These are phyloP conservation scores for Paramarasmius palmivorus DNA, from an alignment of 1,284 basidiomycete genomes.

Conservation along the genomic window DNA sequence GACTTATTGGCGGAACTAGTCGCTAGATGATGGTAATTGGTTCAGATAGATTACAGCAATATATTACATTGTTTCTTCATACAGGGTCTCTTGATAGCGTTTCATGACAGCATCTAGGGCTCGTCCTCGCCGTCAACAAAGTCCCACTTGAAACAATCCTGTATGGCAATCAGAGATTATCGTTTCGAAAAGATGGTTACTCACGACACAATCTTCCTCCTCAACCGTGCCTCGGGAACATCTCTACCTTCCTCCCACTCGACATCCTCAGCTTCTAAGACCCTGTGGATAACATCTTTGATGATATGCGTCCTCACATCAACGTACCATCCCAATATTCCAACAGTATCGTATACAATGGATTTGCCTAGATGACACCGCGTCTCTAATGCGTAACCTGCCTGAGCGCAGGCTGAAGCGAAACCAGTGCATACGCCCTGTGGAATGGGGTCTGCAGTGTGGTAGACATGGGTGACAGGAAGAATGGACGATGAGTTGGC, in stretches of 20 bases:
- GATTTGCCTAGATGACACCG: conserved; percentile 70
- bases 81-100: neutral
- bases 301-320: conserved; percentile 87
- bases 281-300: conserved; percentile 70
- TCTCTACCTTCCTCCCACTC: conserved; percentile 46
- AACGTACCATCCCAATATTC: conserved; percentile 81
- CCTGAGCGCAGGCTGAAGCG: conserved; percentile 62
- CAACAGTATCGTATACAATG: conserved; percentile 85
- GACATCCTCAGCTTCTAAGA: conserved; percentile 65
- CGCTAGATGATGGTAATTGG: neutral
- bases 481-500: conserved; percentile 21
- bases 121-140: conserved; percentile 37
- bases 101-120: conserved; percentile 20
- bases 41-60: neutral
- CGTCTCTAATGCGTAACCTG: conserved; percentile 74
- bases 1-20: conserved; percentile 74
- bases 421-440: conserved; percentile 76
- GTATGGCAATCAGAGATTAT: conserved; percentile 6
- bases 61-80: too few relatives aligned
- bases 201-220: conserved; percentile 62
- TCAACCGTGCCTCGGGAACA: conserved; percentile 52
- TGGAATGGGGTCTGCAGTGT: conserved; percentile 81
- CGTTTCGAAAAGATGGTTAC: conserved; percentile 21
- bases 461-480: conserved; percentile 73
- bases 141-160: conserved; percentile 79